These are phyloP conservation scores for Wallacemonas sp. DNA, from an alignment of 208 protist species.

Conservation along the genomic window DNA sequence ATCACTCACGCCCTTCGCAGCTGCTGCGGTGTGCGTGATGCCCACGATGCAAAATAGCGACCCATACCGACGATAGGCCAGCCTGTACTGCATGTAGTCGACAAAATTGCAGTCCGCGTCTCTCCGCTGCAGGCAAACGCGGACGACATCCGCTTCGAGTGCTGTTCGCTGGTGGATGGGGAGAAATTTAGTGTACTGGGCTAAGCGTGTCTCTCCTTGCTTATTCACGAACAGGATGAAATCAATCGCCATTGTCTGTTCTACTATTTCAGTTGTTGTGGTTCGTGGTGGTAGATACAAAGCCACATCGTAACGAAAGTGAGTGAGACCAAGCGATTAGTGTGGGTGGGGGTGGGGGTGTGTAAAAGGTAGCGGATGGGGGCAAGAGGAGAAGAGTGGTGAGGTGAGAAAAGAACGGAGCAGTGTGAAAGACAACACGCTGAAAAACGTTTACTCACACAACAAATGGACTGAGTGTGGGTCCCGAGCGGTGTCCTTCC, in stretches of 20 bases:
- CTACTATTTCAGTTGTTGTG: too few relatives aligned
- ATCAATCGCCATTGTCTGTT: slow-evolving; percentile 90
- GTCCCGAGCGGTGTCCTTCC: too few relatives aligned
- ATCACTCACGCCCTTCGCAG: neutral
- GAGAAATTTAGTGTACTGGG: slow-evolving; percentile 88
- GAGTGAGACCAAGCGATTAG: too few relatives aligned
- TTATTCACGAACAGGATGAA: slow-evolving; percentile 98
- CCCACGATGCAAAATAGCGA: slow-evolving; percentile 95
- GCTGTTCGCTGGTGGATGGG: slow-evolving; percentile 73
- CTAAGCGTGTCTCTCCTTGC: slow-evolving; percentile 95
- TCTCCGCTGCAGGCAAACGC: slow-evolving; percentile 92
- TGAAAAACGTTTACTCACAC: too few relatives aligned
- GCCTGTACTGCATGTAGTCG: slow-evolving; percentile 94
- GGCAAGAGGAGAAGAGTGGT: too few relatives aligned
- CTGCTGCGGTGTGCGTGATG: slow-evolving; percentile 74
- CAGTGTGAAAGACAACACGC: too few relatives aligned
- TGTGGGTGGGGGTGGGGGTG: too few relatives aligned
- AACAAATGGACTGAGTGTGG: too few relatives aligned
- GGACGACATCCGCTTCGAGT: slow-evolving; percentile 93
- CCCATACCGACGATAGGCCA: slow-evolving; percentile 95
- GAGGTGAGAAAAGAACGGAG: too few relatives aligned
- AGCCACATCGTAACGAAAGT: too few relatives aligned
- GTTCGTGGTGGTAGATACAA: too few relatives aligned
- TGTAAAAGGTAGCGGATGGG: too few relatives aligned
- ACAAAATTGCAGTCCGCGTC: slow-evolving; percentile 94